Conservation (phyloP, 352 stramenopile species). For the Phytophthora constricta region DNA sequence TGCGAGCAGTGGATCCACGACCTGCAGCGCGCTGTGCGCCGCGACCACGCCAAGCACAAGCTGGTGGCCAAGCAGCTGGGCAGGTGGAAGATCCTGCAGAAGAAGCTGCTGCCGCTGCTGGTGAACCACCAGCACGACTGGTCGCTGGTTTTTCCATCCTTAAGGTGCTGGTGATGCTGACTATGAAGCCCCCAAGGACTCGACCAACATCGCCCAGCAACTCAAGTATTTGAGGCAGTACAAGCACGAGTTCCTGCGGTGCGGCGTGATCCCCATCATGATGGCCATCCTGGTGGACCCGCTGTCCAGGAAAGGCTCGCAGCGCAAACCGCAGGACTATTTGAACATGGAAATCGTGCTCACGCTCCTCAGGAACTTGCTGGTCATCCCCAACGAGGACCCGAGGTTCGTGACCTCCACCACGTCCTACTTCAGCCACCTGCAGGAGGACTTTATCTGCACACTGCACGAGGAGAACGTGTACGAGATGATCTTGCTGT, state of each 20-base stretch:
- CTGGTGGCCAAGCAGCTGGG: constrained; percentile 86
- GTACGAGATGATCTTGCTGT: constrained; percentile 89
- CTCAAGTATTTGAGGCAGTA: constrained; percentile 84
- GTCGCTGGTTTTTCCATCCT: constrained; percentile 89
- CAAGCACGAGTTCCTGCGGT: constrained; percentile 85
- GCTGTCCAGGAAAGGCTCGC: constrained; percentile 66
- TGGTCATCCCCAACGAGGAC: constrained; percentile 87
- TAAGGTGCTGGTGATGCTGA: constrained; percentile 92
- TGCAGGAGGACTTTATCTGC: constrained; percentile 85
- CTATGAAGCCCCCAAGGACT: constrained; percentile 86
- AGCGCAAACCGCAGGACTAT: constrained; percentile 74
- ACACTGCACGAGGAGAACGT: constrained; percentile 84
- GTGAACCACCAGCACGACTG: constrained; percentile 90
- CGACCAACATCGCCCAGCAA: constrained; percentile 81
- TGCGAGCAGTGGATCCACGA: constrained; percentile 89
- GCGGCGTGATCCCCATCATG: constrained; percentile 77
- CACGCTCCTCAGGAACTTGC: constrained; percentile 83
- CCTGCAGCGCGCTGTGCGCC: constrained; percentile 80
- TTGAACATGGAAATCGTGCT: constrained; percentile 90
- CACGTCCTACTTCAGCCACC: constrained; percentile 74
- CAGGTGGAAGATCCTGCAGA: constrained; percentile 89
- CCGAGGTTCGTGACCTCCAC: constrained; percentile 79
- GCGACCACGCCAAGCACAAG: constrained; percentile 84
- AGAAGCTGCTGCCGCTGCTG: constrained; percentile 86
- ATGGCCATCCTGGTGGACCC: constrained; percentile 89